phyloP scores from a whole-genome alignment of 257 asterid genomes.

The Primulina tabacum region DNA sequence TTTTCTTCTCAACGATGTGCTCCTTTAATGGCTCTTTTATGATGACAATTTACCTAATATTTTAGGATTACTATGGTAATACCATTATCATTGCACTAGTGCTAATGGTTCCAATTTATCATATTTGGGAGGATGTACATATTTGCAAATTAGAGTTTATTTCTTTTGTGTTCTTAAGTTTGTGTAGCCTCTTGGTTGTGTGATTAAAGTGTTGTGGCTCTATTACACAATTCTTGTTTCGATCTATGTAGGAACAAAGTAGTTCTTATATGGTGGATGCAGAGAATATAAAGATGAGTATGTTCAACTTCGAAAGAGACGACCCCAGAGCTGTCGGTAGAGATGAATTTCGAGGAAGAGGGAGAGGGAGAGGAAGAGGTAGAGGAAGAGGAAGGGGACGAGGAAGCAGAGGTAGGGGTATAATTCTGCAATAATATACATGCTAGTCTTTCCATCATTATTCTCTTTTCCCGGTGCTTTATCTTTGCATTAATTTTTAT shows the following conservation, averaged over 20 bases:
- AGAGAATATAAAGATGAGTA: constrained; percentile 60
- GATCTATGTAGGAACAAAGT: constrained; percentile 45
- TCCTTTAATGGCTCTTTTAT: constrained; percentile 9
- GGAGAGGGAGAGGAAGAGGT: constrained; percentile 63
- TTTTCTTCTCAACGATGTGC: constrained; percentile 20
- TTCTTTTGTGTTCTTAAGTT: neutral
- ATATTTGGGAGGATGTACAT: neutral
- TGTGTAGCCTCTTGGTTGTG: constrained; percentile 1
- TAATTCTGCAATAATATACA: constrained; percentile 23
- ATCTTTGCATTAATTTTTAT: too few species aligned
- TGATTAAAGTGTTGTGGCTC: constrained; percentile 7
- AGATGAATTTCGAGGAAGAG: constrained; percentile 53
- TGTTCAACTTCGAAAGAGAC: constrained; percentile 71
- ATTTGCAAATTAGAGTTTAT: neutral
- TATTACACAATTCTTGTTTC: constrained; percentile 20
- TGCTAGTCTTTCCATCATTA: neutral
- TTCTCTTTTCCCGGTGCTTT: neutral
- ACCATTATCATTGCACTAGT: constrained; percentile 13
- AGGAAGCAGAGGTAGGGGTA: constrained; percentile 43
- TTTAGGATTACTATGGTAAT: constrained; percentile 10
- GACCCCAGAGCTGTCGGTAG: constrained; percentile 36
- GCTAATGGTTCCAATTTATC: neutral
- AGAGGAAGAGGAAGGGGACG: constrained; percentile 51
- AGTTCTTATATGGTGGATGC: constrained; percentile 45
- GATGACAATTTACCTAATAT: constrained; percentile 15